Percentiles rank a stretch among this genome's conserved stretches.
Conservation (phyloP, 768 basidiomycete genomes). For the Krasilnikovozyma curviuscula region DNA sequence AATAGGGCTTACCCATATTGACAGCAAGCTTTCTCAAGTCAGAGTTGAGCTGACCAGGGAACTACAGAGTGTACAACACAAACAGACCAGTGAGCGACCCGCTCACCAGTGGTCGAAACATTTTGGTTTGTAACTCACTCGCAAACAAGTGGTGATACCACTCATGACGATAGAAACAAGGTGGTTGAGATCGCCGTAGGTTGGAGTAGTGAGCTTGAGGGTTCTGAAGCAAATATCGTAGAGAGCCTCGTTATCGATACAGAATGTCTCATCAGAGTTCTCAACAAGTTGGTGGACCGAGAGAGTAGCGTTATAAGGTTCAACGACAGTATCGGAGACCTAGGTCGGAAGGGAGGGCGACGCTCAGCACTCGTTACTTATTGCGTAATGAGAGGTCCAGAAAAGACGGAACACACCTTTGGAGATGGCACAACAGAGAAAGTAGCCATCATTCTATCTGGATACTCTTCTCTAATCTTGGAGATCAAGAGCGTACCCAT, state of each 20-base stretch:
- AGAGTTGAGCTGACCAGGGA: conserved; percentile 25
- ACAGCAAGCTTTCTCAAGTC: conserved; percentile 27
- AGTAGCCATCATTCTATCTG: conserved; percentile 33
- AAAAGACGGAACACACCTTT: conserved; percentile 34
- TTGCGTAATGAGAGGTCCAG: background rate
- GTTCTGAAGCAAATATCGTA: conserved; percentile 25
- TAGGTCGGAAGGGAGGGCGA: background rate
- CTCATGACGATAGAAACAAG: conserved; percentile 81
- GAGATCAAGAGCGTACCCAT: conserved; percentile 60
- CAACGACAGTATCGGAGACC: conserved; percentile 35
- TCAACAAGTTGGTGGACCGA: conserved; percentile 79
- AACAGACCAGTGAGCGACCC: conserved; percentile 12
- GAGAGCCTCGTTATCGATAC: conserved; percentile 27
- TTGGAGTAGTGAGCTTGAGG: conserved; percentile 22
- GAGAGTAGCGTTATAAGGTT: conserved; percentile 61
- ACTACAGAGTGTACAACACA: background rate
- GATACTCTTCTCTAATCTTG: conserved; percentile 52
- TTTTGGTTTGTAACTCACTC: conserved; percentile 1
- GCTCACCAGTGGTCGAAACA: conserved; percentile 18
- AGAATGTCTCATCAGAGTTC: conserved; percentile 50
- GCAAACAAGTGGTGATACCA: conserved; percentile 52
- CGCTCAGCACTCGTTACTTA: background rate
- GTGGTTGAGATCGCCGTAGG: conserved; percentile 31
- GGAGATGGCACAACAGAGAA: conserved; percentile 40
- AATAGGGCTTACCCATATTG: conserved; percentile 26